A percentile compares a stretch with the other conserved stretches of the same genome.
phyloP scores from a whole-genome alignment of 1,284 basidiomycete species.

The Rhodotorula mucilaginosa region DNA sequence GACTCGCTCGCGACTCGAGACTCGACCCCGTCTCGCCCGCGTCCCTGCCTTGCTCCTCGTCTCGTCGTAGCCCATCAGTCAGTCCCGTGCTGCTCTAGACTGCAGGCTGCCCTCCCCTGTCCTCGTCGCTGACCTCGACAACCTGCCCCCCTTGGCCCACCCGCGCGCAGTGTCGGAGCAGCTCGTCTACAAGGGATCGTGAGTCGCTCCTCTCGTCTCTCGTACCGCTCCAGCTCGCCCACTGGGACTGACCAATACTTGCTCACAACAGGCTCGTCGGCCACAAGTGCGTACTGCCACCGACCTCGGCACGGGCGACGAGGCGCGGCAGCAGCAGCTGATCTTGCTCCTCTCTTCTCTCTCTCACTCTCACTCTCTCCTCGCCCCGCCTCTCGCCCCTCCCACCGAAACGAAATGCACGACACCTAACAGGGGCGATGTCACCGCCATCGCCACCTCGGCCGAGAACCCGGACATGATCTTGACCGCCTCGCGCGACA shows the following conservation, averaged over 20 bases:
- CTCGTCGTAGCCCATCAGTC: constrained; percentile 45
- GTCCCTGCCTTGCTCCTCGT: too few relatives aligned
- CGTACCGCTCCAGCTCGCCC: constrained; percentile 19
- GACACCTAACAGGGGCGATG: constrained; percentile 30
- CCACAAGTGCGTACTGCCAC: constrained; percentile 69
- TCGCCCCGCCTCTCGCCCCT: constrained; percentile 19
- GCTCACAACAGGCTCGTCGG: constrained; percentile 84
- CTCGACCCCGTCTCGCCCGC: too few relatives aligned
- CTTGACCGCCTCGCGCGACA: constrained; percentile 62
- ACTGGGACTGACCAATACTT: constrained; percentile 65
- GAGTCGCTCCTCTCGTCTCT: constrained; percentile 1
- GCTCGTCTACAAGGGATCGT: constrained; percentile 79
- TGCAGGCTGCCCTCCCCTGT: neutral
- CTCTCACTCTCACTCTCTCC: neutral
- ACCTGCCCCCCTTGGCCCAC: too few relatives aligned
- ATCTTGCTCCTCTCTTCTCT: neutral
- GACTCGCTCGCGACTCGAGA: too few relatives aligned
- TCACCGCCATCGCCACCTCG: constrained; percentile 48
- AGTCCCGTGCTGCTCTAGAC: constrained; percentile 33
- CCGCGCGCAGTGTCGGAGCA: constrained; percentile 64
- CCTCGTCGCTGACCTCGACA: neutral
- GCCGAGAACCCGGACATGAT: constrained; percentile 47
- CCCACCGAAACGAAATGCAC: neutral
- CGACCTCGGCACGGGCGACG: too few relatives aligned
- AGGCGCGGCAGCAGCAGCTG: neutral